These are phyloP conservation scores for Rhinocladiella mackenziei DNA, from an alignment of 2,329 filamentous ascomycete species.

Conservation along the genomic window DNA sequence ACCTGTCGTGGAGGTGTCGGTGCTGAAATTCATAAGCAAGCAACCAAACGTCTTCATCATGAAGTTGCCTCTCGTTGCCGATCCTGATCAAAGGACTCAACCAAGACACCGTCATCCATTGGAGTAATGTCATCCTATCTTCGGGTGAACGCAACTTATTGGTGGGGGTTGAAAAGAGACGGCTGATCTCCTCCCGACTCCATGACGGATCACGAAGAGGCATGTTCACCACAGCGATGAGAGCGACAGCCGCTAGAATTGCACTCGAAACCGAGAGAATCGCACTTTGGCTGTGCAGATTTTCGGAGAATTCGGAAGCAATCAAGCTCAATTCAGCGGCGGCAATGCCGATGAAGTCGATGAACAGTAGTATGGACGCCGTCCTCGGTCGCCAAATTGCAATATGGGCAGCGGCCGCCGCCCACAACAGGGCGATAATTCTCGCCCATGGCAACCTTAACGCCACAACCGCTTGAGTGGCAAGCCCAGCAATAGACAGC, in stretches of 20 bases:
- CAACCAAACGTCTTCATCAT: conserved; percentile 77
- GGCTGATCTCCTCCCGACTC: conserved; percentile 55
- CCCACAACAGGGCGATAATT: conserved; percentile 14
- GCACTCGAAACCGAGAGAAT: conserved; percentile 9
- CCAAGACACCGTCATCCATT: conserved; percentile 84
- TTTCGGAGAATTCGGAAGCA: conserved; percentile 8
- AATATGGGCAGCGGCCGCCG: conserved; percentile 6
- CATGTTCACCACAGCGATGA: conserved; percentile 61
- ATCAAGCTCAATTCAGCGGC: conserved; percentile 7
- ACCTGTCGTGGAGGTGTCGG: conserved; percentile 65
- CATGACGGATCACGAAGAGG: conserved; percentile 62
- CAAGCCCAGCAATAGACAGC: conserved; percentile 15
- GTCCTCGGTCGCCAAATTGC: conserved; percentile 16
- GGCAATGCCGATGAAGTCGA: conserved; percentile 9
- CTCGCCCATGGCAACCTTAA: conserved; percentile 10
- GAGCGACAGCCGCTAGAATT: conserved; percentile 33
- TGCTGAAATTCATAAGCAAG: conserved; percentile 81
- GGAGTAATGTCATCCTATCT: conserved; percentile 73
- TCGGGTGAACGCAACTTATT: conserved; percentile 67
- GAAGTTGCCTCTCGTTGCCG: conserved; percentile 61
- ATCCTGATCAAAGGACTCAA: conserved; percentile 67
- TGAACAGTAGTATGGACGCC: conserved; percentile 17
- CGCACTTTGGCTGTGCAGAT: not conserved
- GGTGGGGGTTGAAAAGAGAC: conserved; percentile 54
- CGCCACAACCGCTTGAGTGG: conserved; percentile 17